Base-by-base conservation (phyloP, 768 basidiomycete genomes). In the Rhizopogon vinicolor region DNA sequence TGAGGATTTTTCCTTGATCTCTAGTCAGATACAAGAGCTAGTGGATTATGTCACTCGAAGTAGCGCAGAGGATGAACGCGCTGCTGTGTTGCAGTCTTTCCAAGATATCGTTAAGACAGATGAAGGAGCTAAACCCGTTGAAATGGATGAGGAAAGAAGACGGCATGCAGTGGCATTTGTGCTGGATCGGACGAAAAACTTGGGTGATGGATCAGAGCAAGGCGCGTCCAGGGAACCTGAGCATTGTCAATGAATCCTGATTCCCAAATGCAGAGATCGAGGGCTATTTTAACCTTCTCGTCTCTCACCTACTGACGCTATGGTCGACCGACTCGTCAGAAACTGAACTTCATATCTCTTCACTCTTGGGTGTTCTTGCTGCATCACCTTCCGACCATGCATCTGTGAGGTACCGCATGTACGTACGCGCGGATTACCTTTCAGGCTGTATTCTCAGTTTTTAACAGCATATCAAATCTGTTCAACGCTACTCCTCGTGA, bases 211-310 rank as follows among this genome's bases (percentile, higher is more conserved):
- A 40, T 74, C 79, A 16, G 91, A 92, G 59, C 83, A 82, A 75
- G 91, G 91, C 87, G 62, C 45, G 80, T 67, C 44, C 7, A 7
- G 7, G 18, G 12, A 19, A 16, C 19, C 19, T 14, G 14, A 37
- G 48, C 7, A 49, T 49, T 43, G 10, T 22, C 31, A 33, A 22
- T 51, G 2, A 22, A 40, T n/a, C 51, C 31, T 19, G 14, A 18
- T 58, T 39, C 39, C 63, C 5, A 63, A 41, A 31, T 31, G 22
- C 66, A 89, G 87, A 93, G 72, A 84, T 85, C 59, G 90, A 93
- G 72, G 91, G 91, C 18, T 93, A 92, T 70, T 93, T 91, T 78
- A 92, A 92, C 69, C 78, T 93, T 35, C 66, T 93, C 42, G 87
- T 82, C 63, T 80, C 90, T 3, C 89, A 92, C 72, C 65, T 91